These are phyloP conservation scores for Polygonum maritimum DNA, from an alignment of 148 eudicot species.

Conservation along the genomic window DNA sequence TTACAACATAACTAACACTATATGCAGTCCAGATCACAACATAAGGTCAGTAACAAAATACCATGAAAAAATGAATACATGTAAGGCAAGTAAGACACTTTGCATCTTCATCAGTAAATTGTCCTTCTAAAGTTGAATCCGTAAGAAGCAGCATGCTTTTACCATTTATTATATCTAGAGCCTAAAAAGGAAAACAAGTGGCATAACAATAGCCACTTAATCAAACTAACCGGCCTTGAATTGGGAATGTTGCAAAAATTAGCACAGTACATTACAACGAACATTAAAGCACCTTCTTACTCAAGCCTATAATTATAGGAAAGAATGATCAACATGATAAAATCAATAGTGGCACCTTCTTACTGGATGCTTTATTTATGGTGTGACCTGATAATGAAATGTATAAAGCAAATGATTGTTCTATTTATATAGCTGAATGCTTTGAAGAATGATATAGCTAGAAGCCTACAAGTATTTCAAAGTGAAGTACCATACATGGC, in stretches of 20 bases:
- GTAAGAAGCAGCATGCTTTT: slow-evolving; percentile 67
- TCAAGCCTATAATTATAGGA: neutral
- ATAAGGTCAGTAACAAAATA: too few species aligned
- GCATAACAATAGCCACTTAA: neutral
- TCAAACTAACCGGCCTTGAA: neutral
- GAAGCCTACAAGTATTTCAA: neutral
- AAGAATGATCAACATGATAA: neutral
- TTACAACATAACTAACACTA: too few species aligned
- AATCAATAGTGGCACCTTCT: neutral
- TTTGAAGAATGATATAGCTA: neutral
- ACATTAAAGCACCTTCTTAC: neutral
- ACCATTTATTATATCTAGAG: slow-evolving; percentile 88
- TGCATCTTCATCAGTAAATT: slow-evolving; percentile 83
- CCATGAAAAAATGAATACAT: too few species aligned
- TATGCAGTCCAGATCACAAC: too few species aligned
- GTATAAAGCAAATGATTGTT: neutral
- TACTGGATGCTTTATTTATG: neutral
- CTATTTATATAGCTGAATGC: neutral
- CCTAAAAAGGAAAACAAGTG: slow-evolving; percentile 29
- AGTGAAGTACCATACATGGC: slow-evolving; percentile 55
- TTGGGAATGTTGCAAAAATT: neutral
- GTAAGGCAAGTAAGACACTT: too few species aligned
- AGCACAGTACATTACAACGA: neutral
- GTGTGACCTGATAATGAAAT: neutral
- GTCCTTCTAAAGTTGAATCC: slow-evolving; percentile 95